Conservation (phyloP, 1,139 yeast genomes). For the Debaryomyces singareniensis region DNA sequence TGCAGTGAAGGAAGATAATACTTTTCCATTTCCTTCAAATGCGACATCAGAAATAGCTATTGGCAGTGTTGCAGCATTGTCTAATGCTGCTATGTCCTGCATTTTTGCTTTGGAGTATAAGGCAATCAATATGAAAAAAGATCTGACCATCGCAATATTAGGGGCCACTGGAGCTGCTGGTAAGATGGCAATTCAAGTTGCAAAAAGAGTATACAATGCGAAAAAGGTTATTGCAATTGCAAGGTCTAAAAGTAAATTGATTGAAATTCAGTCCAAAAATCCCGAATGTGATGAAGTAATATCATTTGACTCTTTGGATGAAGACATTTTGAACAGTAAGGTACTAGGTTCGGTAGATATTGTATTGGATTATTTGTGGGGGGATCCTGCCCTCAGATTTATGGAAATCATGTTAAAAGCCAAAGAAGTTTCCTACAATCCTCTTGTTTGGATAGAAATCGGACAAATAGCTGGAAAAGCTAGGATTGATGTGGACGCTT, state of each 20-base stretch:
- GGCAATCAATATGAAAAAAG: conserved; percentile 3
- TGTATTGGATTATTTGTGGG: conserved; percentile 4
- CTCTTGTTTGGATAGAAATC: conserved; percentile 14
- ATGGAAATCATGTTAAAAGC: conserved; percentile 1
- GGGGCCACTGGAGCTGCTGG: conserved; percentile 16
- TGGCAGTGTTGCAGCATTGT: conserved; percentile 3
- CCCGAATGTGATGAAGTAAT: conserved; percentile 3
- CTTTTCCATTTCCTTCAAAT: conserved; percentile 2
- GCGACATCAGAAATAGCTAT: conserved; percentile 1
- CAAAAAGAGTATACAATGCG: conserved; percentile 9
- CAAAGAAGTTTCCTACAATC: conserved; percentile 3
- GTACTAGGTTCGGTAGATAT: conserved; percentile 3
- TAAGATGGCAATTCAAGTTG: conserved; percentile 12
- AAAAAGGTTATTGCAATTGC: conserved; percentile 10
- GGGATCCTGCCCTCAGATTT: conserved; percentile 3
- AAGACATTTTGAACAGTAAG: conserved; percentile 1
- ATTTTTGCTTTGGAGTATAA: conserved; percentile 2
- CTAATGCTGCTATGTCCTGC: conserved; percentile 3
- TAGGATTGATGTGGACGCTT: conserved; percentile 8
- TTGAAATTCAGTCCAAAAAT: not conserved
- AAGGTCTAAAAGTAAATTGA: conserved; percentile 1
- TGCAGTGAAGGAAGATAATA: conserved; percentile 2
- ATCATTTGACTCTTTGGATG: conserved; percentile 2
- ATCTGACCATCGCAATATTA: conserved; percentile 9
- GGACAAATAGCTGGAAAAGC: conserved; percentile 14